Evolutionary conservation across 129 eudicot genomes (phyloP).

Genomic region (Tanacetum coccineum): DNA sequence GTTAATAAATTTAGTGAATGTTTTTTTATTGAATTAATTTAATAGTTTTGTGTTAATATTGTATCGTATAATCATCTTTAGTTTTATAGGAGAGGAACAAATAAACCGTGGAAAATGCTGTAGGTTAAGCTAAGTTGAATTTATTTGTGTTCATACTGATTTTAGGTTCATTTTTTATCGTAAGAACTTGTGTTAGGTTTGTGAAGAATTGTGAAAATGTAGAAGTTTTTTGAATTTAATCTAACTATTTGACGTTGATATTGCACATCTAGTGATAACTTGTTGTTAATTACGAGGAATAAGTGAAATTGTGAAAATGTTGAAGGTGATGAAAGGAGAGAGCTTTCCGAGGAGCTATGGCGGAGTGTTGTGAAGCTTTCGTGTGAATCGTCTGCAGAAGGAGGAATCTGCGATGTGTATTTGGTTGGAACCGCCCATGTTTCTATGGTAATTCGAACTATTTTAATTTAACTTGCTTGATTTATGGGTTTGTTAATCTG

Average conservation of each 20-base stretch:
- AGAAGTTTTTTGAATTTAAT: background rate
- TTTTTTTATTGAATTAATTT: no score
- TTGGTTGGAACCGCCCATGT: slow-evolving; percentile 95
- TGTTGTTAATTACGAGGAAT: background rate
- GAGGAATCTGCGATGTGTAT: slow-evolving; percentile 75
- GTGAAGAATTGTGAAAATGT: slow-evolving; percentile 1
- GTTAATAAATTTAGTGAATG: background rate
- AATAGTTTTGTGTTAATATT: slow-evolving; percentile 8
- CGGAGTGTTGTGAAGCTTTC: slow-evolving; percentile 52
- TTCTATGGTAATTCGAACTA: slow-evolving; percentile 51
- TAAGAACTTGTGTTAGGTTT: background rate
- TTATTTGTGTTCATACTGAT: background rate
- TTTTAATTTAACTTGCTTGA: background rate
- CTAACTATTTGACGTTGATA: no score
- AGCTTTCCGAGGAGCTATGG: slow-evolving; percentile 60
- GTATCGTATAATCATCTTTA: background rate
- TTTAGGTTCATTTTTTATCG: slow-evolving; percentile 13
- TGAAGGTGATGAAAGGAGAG: slow-evolving; percentile 34
- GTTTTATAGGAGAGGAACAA: no score
- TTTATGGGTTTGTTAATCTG: background rate
- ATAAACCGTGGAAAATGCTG: no score
- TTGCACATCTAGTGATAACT: no score
- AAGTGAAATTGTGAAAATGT: slow-evolving; percentile 5
- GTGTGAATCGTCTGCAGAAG: slow-evolving; percentile 65
- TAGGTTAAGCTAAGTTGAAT: no score